These are phyloP conservation scores for Phlebiopsis flavidoalba DNA, from an alignment of 768 basidiomycete species.

Conservation along the genomic window DNA sequence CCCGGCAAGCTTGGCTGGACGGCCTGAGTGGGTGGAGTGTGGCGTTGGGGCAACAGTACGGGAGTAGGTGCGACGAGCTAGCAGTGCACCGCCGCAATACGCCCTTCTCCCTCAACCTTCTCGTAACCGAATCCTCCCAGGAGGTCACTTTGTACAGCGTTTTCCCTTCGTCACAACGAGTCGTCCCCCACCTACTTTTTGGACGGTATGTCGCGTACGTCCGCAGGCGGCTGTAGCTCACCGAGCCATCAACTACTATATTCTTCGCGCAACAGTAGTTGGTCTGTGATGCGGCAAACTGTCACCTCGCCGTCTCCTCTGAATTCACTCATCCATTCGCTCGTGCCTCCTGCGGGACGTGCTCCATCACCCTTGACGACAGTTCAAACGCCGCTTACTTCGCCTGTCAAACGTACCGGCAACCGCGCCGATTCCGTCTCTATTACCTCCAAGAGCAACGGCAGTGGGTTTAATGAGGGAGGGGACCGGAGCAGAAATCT, in stretches of 20 bases:
- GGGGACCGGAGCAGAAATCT: conserved; percentile 47
- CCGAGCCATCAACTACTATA: no score
- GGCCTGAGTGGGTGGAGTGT: neutral
- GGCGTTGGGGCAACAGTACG: neutral
- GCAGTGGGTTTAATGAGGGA: neutral
- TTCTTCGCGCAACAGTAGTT: no score
- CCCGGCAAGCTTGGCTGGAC: neutral
- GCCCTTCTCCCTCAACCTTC: neutral
- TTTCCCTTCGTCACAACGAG: neutral
- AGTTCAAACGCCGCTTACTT: neutral
- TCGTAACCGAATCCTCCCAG: neutral
- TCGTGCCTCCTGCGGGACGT: neutral
- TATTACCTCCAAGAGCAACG: neutral
- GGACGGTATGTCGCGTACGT: no score
- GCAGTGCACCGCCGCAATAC: conserved; percentile 1
- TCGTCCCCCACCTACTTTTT: neutral
- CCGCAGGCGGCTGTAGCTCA: no score
- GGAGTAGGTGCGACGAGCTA: neutral
- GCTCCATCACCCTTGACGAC: neutral
- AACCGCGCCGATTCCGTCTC: neutral
- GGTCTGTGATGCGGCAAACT: neutral
- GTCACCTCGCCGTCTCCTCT: neutral
- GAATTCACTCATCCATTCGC: neutral
- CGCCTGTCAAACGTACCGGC: neutral
- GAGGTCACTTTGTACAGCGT: neutral